Evolutionary conservation across 2,329 filamentous ascomycete species (phyloP), one percentile per base, ranked within the genome.

Genomic region (Hirsutella thompsonii): DNA sequence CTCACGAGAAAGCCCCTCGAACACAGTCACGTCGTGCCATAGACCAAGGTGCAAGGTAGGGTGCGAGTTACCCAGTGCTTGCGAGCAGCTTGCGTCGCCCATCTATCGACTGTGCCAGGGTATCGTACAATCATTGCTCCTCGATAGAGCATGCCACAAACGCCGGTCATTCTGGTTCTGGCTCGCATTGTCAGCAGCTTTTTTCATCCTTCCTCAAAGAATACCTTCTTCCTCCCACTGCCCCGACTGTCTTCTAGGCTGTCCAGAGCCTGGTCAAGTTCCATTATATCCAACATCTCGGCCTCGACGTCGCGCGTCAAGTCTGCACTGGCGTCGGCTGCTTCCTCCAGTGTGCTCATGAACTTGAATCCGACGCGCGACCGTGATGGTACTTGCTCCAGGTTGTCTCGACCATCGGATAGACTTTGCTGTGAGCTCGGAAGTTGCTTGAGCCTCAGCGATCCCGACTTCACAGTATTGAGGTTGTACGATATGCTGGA

Each of bases 271-370:
- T 73, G 69, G 48, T 81, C 77, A 51, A 81, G 78, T 48, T 76
- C 75, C 67, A 79, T 73, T 36, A 81, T 76, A 52, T 79, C 76
- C 48, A 81, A 62, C 64, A 79, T 72, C 56, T 79, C 74, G 23
- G 67, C 64, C 52, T 79, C 74, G 11, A 77, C 64, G 42, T 78
- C 67, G 26, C 74, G 61, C 20, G 62, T 66, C n/a, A 68, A 61
- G 39, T 72, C 68, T 28, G 69, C 65, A 19, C 61, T 61, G 6
- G 61, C 56, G 42, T 78, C 73, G 3, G 74, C 74, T 2, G 74
- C 74, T 2, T 62, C 67, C 38, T 61, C 65, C 26, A 79, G 53
- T 16, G 63, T 70, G 35, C 68, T 65, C 30, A 65, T 64, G 47
- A 79, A 78, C 16, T 67, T 61, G 26, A 76, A 63, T 14, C 67